Evolutionary conservation across 2,329 filamentous ascomycete genomes (phyloP).

Genomic region (Penicillium sp.): DNA sequence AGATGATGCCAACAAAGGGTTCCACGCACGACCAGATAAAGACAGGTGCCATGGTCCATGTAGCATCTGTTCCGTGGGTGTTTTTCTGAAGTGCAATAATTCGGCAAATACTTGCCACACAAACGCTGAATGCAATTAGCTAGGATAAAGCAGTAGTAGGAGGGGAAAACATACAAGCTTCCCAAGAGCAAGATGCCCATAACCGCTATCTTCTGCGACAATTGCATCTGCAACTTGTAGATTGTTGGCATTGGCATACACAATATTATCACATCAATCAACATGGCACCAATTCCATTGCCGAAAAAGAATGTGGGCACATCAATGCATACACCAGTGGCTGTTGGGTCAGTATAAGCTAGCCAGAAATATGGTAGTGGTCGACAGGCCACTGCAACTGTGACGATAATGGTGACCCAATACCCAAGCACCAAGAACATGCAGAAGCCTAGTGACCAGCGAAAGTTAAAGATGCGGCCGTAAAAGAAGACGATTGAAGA

Average conservation of each 20-base stretch:
- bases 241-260: neutral
- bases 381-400: neutral
- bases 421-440: neutral
- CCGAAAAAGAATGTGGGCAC: neutral
- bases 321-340: neutral
- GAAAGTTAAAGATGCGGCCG: neutral
- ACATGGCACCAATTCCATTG: neutral
- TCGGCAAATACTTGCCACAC: neutral
- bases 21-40: conserved; percentile 1
- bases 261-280: conserved; percentile 1
- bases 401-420: neutral
- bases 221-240: neutral
- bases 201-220: neutral
- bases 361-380: neutral
- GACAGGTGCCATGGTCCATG: neutral
- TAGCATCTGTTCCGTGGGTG: neutral
- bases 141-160: neutral
- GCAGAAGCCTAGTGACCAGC: neutral
- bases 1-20: neutral
- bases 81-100: neutral
- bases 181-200: neutral
- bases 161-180: neutral
- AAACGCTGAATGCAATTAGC: neutral
- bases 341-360: neutral
- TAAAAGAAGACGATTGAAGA: neutral